Evolutionary conservation across 495 filamentous ascomycete genomes (phyloP), one percentile per base, ranked within the genome.

Genomic region (Penicillium riverlandense): DNA sequence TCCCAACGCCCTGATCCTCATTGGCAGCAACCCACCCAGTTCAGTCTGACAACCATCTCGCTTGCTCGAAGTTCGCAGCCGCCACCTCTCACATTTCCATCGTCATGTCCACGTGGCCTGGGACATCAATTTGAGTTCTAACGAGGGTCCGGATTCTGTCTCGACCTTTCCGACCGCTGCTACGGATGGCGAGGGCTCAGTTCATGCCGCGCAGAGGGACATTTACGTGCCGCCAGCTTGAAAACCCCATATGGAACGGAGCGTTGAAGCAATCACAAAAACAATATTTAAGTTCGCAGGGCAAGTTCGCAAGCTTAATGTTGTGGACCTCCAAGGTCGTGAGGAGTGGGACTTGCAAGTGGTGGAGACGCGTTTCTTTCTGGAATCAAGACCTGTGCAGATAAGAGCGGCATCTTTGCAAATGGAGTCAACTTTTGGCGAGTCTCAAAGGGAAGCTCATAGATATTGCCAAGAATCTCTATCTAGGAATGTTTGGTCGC

Each of bases 331-430:
- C 11, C 48, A 50, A 15, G 50, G 49, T 1, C 22, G 16, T 1
- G 32, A 31, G 2, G 37, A 40, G 7, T 34, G 22, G 1, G 50
- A 54, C 28, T 16, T 59, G 22, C 38, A 46, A 32, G 47, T 55
- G 9, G 50, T 57, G 14, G 53, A 57, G 36, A 54, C 57, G 58
- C 40, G 58, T 28, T 43, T 54, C 4, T 59, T 50, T 32, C 10
- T 54, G 11, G 53, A 59, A 36, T 35, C 46, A 11, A 50, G 41
- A 28, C 55, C 55, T 35, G 37, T 62, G 6, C 55, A 57, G 45
- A 46, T 49, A 0, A 32, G 49, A 0, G 56, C 58, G 5, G 50
- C 53, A 4, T 12, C 14, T n/a, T 35, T 59, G n/a, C 47, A 45
- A 35, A 32, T 16, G 36, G 37, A 30, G 13, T 46, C 44, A 0